Percentiles rank a stretch among this genome's conserved stretches.
These are phyloP conservation scores for Trypanosoma vivax DNA, from an alignment of 208 protist genomes.

Conservation along the genomic window DNA sequence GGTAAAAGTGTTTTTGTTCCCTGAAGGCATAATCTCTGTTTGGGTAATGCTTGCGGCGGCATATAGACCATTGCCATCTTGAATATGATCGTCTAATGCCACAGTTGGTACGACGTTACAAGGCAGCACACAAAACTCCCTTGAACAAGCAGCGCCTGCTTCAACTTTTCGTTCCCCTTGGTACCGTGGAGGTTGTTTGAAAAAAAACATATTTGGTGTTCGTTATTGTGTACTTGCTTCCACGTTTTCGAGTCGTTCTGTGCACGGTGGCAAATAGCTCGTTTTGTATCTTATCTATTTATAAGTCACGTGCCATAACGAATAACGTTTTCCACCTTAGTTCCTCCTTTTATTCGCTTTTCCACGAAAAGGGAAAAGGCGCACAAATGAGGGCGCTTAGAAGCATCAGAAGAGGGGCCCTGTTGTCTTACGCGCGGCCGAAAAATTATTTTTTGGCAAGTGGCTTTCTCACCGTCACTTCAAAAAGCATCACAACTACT, in stretches of 20 bases:
- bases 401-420: slow-evolving; percentile 8
- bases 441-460: too few relatives aligned
- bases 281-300: too few relatives aligned
- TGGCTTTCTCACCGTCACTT: too few relatives aligned
- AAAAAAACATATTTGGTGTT: too few relatives aligned
- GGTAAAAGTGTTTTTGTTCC: slow-evolving; percentile 77
- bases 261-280: too few relatives aligned
- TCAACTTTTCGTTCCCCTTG: slow-evolving; percentile 15
- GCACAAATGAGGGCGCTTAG: slow-evolving; percentile 22
- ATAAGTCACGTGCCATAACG: too few relatives aligned
- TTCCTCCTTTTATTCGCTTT: slow-evolving; percentile 40
- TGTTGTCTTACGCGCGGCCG: too few relatives aligned
- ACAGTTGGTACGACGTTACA: neutral
- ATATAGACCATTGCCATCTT: slow-evolving; percentile 36
- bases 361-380: slow-evolving; percentile 21
- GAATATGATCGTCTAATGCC: neutral
- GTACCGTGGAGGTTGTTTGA: neutral
- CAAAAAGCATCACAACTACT: too few relatives aligned
- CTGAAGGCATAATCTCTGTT: slow-evolving; percentile 75
- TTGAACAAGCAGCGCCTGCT: neutral
- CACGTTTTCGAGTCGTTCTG: too few relatives aligned
- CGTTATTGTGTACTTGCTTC: too few relatives aligned
- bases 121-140: neutral
- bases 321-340: too few relatives aligned
- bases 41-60: slow-evolving; percentile 88